phyloP scores from a whole-genome alignment of 2,329 filamentous ascomycete species.

The Cytospora mali region DNA sequence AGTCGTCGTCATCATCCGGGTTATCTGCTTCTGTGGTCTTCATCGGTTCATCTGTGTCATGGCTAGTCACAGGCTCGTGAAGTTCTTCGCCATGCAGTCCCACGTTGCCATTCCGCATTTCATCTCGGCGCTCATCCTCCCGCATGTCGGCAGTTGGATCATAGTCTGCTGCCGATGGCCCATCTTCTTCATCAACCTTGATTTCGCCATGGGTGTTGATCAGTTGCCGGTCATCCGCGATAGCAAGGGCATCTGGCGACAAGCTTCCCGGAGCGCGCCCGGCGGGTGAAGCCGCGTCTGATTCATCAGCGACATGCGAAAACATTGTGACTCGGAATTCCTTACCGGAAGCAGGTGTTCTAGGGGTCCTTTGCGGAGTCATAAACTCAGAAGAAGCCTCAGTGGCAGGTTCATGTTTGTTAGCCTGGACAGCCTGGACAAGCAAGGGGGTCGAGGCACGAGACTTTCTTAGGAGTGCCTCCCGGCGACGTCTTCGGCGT shows the following conservation, averaged over 20 bases:
- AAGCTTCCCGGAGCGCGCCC: slow-evolving; percentile 45
- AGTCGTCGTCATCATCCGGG: slow-evolving; percentile 69
- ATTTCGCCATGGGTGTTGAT: slow-evolving; percentile 59
- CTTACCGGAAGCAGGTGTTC: slow-evolving; percentile 54
- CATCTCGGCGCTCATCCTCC: slow-evolving; percentile 75
- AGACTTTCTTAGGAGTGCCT: slow-evolving; percentile 84
- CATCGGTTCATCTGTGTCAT: slow-evolving; percentile 36
- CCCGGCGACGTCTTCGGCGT: slow-evolving; percentile 79
- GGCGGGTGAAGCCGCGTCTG: slow-evolving; percentile 39
- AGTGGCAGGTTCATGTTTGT: slow-evolving; percentile 60
- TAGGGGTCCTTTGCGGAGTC: slow-evolving; percentile 42
- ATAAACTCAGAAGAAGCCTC: slow-evolving; percentile 50
- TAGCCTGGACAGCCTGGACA: slow-evolving; percentile 71
- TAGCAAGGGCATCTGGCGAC: slow-evolving; percentile 63
- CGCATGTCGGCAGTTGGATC: slow-evolving; percentile 87
- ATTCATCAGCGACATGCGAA: slow-evolving; percentile 8
- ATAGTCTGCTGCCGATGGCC: slow-evolving; percentile 90
- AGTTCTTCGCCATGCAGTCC: slow-evolving; percentile 50
- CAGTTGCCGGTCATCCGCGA: slow-evolving; percentile 68
- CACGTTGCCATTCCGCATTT: slow-evolving; percentile 61
- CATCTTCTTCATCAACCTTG: slow-evolving; percentile 59
- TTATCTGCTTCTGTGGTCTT: slow-evolving; percentile 40
- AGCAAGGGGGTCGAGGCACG: slow-evolving; percentile 73
- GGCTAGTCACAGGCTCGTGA: slow-evolving; percentile 29
- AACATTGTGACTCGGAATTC: background rate